Evolutionary conservation across 768 basidiomycete genomes (phyloP).

Genomic region (Gloeopeniophorella convolvens): DNA sequence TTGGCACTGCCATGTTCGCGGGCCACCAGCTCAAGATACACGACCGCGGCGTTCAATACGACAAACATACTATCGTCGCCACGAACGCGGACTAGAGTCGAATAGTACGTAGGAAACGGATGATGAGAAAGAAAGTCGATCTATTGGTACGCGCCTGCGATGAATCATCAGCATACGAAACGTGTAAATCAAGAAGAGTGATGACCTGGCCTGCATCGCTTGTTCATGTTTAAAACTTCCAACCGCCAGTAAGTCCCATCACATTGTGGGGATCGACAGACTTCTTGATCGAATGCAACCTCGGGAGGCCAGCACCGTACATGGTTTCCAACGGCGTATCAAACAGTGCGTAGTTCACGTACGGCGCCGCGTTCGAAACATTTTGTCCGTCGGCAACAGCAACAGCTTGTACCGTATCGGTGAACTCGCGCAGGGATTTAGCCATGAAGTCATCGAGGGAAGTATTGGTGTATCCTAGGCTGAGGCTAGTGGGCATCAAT

Average conservation of each 20-base stretch:
- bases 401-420: not conserved
- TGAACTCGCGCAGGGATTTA: constrained; percentile 28
- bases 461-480: constrained; percentile 5
- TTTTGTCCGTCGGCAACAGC: constrained; percentile 21
- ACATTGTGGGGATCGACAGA: constrained; percentile 20
- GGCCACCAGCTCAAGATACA: too few species aligned
- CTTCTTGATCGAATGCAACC: constrained; percentile 5
- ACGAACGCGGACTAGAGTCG: too few species aligned
- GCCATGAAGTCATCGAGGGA: constrained; percentile 36
- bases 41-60: too few species aligned
- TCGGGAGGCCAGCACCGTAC: constrained; percentile 18
- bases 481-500: not conserved
- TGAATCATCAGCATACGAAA: too few species aligned
- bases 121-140: too few species aligned
- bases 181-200: too few species aligned
- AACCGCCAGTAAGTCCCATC: constrained; percentile 23
- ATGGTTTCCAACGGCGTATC: constrained; percentile 14
- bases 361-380: constrained; percentile 8
- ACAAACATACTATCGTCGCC: too few species aligned
- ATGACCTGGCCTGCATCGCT: too few species aligned
- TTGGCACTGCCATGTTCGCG: too few species aligned
- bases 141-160: too few species aligned
- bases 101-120: too few species aligned
- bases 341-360: constrained; percentile 19
- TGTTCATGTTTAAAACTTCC: too few species aligned